These are phyloP conservation scores for Colletotrichum sidae DNA, from an alignment of 2,329 filamentous ascomycete species.

Conservation along the genomic window DNA sequence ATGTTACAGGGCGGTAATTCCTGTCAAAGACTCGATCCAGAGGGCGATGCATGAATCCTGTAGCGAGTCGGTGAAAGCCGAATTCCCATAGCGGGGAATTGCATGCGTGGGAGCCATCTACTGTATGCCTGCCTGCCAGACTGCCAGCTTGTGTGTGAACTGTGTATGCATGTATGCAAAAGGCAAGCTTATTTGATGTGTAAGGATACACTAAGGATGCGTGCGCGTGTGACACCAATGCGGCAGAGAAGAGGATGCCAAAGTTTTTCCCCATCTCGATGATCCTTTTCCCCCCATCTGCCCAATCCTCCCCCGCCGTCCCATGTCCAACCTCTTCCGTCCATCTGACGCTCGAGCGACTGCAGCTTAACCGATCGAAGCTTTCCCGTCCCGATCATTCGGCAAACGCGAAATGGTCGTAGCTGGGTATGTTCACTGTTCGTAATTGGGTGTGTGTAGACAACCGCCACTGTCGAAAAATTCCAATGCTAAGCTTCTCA, in stretches of 20 bases:
- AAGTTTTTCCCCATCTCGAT: conserved; percentile 21
- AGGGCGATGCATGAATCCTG: conserved; percentile 6
- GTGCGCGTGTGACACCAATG: too few species aligned
- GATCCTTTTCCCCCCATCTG: neutral
- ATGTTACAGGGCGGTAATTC: neutral
- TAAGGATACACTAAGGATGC: neutral
- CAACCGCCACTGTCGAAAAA: neutral
- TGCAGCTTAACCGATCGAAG: conserved; percentile 24
- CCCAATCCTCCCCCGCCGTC: neutral
- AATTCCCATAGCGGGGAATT: conserved; percentile 15
- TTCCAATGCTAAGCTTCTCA: neutral
- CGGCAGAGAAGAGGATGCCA: neutral
- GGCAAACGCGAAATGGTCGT: too few species aligned
- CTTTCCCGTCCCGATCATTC: conserved; percentile 3
- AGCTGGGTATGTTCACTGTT: too few species aligned
- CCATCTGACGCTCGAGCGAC: conserved; percentile 26
- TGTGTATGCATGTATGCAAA: neutral
- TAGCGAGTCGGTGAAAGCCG: conserved; percentile 34
- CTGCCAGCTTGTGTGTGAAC: neutral
- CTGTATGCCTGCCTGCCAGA: too few species aligned
- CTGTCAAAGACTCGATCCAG: neutral
- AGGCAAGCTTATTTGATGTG: neutral
- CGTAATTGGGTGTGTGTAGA: too few species aligned
- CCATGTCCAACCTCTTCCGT: conserved; percentile 5
- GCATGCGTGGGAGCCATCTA: neutral